Conservation (phyloP, 1,284 basidiomycete species). For the Baeospora myosura region DNA sequence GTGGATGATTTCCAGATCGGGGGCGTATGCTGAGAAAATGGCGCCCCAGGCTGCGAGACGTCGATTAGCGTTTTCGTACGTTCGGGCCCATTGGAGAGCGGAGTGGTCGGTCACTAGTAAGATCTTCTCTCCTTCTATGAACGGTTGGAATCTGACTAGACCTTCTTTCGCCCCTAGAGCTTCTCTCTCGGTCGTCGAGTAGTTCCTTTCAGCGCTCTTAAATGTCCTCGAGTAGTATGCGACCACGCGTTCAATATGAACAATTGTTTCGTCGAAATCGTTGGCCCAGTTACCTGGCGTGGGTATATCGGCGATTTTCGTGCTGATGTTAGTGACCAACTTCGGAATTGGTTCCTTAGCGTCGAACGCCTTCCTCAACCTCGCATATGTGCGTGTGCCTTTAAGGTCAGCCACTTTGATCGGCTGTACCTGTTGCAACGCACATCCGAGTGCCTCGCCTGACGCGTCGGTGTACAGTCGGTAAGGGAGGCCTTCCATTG, state of each 20-base stretch:
- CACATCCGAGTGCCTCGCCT: slow-evolving; percentile 17
- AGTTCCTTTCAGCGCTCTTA: too few relatives aligned
- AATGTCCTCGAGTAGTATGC: slow-evolving; percentile 15
- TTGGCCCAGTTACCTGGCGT: not conserved
- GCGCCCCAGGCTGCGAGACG: too few relatives aligned
- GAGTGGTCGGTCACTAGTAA: not conserved
- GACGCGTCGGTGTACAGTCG: slow-evolving; percentile 12
- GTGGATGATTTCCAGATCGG: too few relatives aligned
- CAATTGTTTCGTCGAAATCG: not conserved
- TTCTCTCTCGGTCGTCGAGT: too few relatives aligned
- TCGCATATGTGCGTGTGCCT: not conserved
- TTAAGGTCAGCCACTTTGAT: not conserved
- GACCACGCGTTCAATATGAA: slow-evolving; percentile 13
- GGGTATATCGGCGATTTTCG: not conserved
- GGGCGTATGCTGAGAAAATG: too few relatives aligned
- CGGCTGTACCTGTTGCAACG: not conserved
- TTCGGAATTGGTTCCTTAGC: not conserved
- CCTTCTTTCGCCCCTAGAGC: too few relatives aligned
- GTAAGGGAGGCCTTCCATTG: slow-evolving; percentile 11
- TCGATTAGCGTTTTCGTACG: too few relatives aligned
- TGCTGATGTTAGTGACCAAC: not conserved
- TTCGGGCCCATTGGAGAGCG: too few relatives aligned
- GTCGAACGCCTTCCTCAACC: not conserved
- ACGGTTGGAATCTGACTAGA: not conserved
- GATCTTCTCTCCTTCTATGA: slow-evolving; percentile 1